Percentiles rank a stretch among this genome's conserved stretches.
Evolutionary conservation across 352 stramenopile species (phyloP).

Genomic region (Pythium rishiriense): DNA sequence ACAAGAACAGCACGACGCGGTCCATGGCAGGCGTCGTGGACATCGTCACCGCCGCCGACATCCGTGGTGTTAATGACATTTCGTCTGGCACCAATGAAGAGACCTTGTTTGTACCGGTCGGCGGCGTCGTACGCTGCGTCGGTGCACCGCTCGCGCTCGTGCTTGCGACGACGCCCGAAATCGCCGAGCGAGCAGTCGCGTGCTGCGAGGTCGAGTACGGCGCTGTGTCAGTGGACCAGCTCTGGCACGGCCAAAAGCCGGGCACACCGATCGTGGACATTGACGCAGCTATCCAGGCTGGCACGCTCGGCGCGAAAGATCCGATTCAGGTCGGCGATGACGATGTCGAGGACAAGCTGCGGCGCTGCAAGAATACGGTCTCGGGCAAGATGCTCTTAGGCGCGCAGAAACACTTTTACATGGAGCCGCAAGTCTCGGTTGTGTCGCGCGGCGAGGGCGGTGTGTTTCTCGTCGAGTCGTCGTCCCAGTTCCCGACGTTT

Average conservation of each 20-base stretch:
- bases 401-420: conserved; percentile 59
- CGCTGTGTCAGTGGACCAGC: conserved; percentile 23
- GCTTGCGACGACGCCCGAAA: conserved; percentile 35
- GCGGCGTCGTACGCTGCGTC: conserved; percentile 40
- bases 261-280: conserved; percentile 40
- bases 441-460: conserved; percentile 32
- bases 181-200: conserved; percentile 32
- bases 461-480: conserved; percentile 35
- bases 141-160: conserved; percentile 44
- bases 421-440: conserved; percentile 51
- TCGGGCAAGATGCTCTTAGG: conserved; percentile 32
- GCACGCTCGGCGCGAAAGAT: conserved; percentile 17
- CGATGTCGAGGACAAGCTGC: conserved; percentile 26
- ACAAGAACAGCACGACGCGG: conserved; percentile 26
- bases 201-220: conserved; percentile 37
- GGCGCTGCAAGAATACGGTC: conserved; percentile 18
- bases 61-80: conserved; percentile 37
- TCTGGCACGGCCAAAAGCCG: conserved; percentile 31
- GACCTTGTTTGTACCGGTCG: conserved; percentile 44
- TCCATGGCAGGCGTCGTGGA: conserved; percentile 37
- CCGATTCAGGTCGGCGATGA: conserved; percentile 30
- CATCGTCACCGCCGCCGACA: conserved; percentile 37
- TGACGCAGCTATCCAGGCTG: conserved; percentile 31
- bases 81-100: conserved; percentile 29
- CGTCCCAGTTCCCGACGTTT: conserved; percentile 34